Evolutionary conservation across 805 yeast species (phyloP), one percentile per base, ranked within the genome.

Genomic region (Ogataea methanolica): DNA sequence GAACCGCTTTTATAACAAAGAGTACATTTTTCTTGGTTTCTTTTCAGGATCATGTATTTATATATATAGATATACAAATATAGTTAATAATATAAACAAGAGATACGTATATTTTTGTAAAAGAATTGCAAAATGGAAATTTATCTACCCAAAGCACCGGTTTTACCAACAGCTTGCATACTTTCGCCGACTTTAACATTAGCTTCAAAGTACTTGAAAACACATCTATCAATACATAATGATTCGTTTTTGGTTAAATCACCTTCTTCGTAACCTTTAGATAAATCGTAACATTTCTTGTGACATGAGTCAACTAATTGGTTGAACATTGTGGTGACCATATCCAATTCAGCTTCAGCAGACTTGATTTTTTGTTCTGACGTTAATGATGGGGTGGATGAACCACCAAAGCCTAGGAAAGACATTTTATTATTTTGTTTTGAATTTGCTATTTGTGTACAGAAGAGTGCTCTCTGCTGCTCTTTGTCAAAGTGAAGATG

Each of bases 321-420:
- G 80, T 92, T 92, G 81, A 92, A 92, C 97, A 92, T 90, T 59
- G 94, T 96, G 36, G 97, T 91, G 59, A 92, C 96, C 83, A 94
- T 85, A 68, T 92, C 99, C 57, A 92, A 78, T 70, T 92, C 99
- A 48, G 96, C 88, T 72, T 92, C 98, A 44, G 99, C 99, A 56
- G 96, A 96, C 61, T 78, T 77, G 52, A 87, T 75, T 67, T 87
- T 87, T 67, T 85, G 90, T 54, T 83, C 85, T 37, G 89, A 78
- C 23, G 85, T 74, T 54, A 82, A 63, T 66, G 83, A 88, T 54
- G 92, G 91, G 56, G 85, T 76, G 9, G 31, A 26, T 50, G 80
- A 76, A 53, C 84, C 85, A 55, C 91, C 91, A 55, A 87, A 75
- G 59, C 92, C 92, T 64, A 86, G 76, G 63, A 79, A 79, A 41